Evolutionary conservation across 202 grass and related monocot genomes (phyloP).

Genomic region (Digitaria exilis): DNA sequence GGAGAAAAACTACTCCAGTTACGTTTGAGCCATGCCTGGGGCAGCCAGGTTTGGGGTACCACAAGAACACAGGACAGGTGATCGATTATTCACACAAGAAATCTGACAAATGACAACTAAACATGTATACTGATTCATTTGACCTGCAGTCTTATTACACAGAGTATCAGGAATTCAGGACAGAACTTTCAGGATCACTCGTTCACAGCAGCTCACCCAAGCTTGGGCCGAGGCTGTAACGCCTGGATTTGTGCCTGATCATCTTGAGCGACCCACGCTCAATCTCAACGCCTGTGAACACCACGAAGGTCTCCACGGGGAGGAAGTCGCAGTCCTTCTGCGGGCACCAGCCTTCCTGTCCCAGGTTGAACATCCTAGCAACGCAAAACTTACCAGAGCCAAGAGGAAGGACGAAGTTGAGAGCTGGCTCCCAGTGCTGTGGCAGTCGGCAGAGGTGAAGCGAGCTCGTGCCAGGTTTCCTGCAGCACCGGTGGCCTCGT

Average conservation of each 20-base stretch:
- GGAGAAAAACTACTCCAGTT: background rate
- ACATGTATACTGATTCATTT: background rate
- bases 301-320: background rate
- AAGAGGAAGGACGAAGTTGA: background rate
- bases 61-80: background rate
- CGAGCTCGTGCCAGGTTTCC: background rate
- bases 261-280: background rate
- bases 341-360: background rate
- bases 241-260: conserved; percentile 20
- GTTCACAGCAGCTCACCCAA: background rate
- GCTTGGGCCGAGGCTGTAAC: background rate
- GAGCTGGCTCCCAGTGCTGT: background rate
- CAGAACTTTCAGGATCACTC: no score
- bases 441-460: background rate
- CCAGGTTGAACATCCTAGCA: background rate
- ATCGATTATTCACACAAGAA: background rate
- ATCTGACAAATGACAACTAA: background rate
- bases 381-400: background rate
- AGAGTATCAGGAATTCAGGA: background rate
- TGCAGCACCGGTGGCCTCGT: background rate
- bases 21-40: background rate
- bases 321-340: background rate
- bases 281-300: conserved; percentile 18
- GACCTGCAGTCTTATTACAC: background rate
- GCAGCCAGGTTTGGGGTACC: background rate